phyloP scores from a whole-genome alignment of 148 eudicot species.

The Rhododendron henanense region DNA sequence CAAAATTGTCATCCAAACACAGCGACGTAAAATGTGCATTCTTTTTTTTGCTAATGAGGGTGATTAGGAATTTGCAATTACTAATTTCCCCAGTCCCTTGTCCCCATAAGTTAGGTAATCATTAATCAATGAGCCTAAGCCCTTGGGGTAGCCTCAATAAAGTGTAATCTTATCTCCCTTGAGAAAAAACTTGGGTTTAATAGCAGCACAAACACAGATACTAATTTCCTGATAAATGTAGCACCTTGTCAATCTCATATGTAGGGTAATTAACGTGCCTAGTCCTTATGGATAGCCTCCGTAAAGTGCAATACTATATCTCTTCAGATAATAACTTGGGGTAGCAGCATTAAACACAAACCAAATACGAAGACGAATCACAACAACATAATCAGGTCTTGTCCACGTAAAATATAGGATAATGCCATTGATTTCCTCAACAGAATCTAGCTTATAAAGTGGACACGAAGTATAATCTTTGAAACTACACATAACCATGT shows the following conservation, averaged over 20 bases:
- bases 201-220: neutral
- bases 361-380: neutral
- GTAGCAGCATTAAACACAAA: neutral
- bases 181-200: neutral
- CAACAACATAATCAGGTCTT: neutral
- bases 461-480: neutral
- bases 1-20: no score
- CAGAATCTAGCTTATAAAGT: neutral
- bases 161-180: neutral
- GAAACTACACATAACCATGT: neutral
- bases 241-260: no score
- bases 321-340: neutral
- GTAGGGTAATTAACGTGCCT: no score
- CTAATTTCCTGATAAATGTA: no score
- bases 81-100: neutral
- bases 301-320: neutral
- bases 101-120: neutral
- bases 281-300: no score
- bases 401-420: neutral
- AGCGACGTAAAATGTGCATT: neutral
- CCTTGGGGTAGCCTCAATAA: neutral
- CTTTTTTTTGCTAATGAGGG: neutral
- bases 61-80: neutral
- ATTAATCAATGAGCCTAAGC: neutral
- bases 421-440: no score